Evolutionary conservation across 2,329 filamentous ascomycete genomes (phyloP), one percentile per base, ranked within the genome.

Genomic region (Raffaelea albimanens): DNA sequence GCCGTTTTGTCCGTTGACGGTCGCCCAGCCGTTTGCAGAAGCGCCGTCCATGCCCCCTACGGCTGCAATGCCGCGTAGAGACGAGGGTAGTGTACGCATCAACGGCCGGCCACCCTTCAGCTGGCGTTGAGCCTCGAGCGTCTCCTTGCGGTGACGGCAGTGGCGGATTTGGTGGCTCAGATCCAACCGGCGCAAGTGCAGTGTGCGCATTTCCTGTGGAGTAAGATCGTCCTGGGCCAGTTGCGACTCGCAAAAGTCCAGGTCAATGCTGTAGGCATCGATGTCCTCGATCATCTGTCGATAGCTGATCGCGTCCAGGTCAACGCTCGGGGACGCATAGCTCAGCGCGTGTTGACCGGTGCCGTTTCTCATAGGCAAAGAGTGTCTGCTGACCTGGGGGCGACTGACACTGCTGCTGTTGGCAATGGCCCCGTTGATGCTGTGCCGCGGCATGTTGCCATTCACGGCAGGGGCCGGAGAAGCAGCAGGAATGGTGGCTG

Each of bases 91-190:
- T 20, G 25, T 29, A 2, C 34, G 33, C 7, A 22, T n/a, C 45
- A 52, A 22, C 16, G 49, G 43, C 20, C 52, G 52, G 5, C 47
- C 47, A 11, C 50, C 52, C 21, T 31, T 39, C 18, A 44, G n/a
- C 11, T 41, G 29, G 9, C 53, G 52, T 41, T 49, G 43, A 3
- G 47, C 50, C 43, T 59, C 53, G 1, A 69, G 56, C 19, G 56
- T 54, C 52, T 70, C 63, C 39, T 69, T 65, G 21, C 65, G 63
- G 52, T 72, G 68, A 48, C 61, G 60, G 52, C 63, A 63, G 47
- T 62, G 58, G 4, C 69, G 67, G 42, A 71, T 67, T 52, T 70
- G 67, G 50, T 72, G 69, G 20, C 63, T 59, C 22, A 68, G 60
- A 44, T 72, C 69, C 10, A 72, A 55, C 7, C 61, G 56, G 18